These are phyloP conservation scores for Davidsoniella neocaledoniae DNA, from an alignment of 2,329 filamentous ascomycete species.

Conservation along the genomic window DNA sequence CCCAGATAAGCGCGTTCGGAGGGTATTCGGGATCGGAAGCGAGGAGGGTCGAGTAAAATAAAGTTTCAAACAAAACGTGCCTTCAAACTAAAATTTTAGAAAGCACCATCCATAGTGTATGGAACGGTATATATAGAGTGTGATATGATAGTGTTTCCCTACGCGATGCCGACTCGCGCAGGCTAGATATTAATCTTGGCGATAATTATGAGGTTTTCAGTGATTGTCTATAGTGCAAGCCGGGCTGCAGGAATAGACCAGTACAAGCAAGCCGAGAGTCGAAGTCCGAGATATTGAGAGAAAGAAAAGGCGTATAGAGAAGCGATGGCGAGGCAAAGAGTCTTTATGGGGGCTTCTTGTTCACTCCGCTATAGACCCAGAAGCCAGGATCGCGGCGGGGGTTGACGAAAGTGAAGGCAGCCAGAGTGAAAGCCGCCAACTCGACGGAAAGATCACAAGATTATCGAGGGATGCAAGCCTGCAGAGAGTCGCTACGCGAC, in stretches of 20 bases:
- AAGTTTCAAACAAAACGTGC: not conserved
- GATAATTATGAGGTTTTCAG: too few species aligned
- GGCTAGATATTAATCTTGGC: too few species aligned
- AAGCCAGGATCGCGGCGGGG: conserved; percentile 83
- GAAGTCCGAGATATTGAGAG: not conserved
- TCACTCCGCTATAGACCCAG: conserved; percentile 92
- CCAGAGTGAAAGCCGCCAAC: conserved; percentile 13
- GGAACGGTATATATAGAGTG: not conserved
- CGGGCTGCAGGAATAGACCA: not conserved
- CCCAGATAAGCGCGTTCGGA: too few species aligned
- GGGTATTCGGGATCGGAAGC: not conserved
- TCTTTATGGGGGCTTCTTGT: conserved; percentile 91
- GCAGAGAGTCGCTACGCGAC: not conserved
- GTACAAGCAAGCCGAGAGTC: not conserved
- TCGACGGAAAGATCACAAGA: conserved; percentile 4
- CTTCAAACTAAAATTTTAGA: not conserved
- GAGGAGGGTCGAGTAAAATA: not conserved
- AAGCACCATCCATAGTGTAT: conserved; percentile 6
- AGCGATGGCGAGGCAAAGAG: not conserved
- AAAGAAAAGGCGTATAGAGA: not conserved
- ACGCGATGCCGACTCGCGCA: too few species aligned
- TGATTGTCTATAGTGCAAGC: not conserved
- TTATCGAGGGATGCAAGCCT: too few species aligned
- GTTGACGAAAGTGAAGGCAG: conserved; percentile 16
- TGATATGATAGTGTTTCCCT: too few species aligned